phyloP scores from a whole-genome alignment of 768 basidiomycete species.

The Lyophyllum shimeji region DNA sequence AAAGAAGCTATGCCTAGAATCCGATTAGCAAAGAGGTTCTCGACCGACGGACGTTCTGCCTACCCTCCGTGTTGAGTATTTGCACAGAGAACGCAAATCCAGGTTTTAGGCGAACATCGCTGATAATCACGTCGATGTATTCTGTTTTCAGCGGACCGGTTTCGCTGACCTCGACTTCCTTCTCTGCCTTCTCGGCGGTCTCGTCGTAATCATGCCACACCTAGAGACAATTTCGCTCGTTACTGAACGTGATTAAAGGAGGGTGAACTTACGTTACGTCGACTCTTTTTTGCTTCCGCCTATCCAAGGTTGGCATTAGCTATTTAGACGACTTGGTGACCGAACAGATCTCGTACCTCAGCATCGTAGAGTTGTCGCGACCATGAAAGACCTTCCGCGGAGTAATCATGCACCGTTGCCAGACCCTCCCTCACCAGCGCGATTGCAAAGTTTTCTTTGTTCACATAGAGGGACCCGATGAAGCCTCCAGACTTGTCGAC shows the following conservation, averaged over 20 bases:
- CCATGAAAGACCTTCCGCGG: slow-evolving; percentile 82
- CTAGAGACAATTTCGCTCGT: slow-evolving; percentile 35
- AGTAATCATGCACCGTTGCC: slow-evolving; percentile 85
- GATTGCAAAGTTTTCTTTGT: slow-evolving; percentile 88
- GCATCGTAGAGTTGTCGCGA: slow-evolving; percentile 78
- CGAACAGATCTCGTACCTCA: slow-evolving; percentile 53
- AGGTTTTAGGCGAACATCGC: slow-evolving; percentile 73
- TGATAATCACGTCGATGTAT: slow-evolving; percentile 91
- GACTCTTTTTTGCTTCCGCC: slow-evolving; percentile 80
- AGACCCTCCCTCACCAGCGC: slow-evolving; percentile 84
- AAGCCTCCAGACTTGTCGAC: slow-evolving; percentile 96
- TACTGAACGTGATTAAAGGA: not conserved
- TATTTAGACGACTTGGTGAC: not conserved
- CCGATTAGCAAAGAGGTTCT: not conserved
- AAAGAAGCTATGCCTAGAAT: slow-evolving; percentile 80
- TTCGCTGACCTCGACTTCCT: slow-evolving; percentile 41
- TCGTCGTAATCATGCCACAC: slow-evolving; percentile 88
- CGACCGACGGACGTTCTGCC: slow-evolving; percentile 9
- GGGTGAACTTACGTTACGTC: slow-evolving; percentile 64
- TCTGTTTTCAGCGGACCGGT: slow-evolving; percentile 69
- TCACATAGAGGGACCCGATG: slow-evolving; percentile 83
- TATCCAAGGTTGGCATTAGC: slow-evolving; percentile 23
- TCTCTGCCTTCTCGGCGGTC: slow-evolving; percentile 59
- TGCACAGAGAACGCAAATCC: slow-evolving; percentile 92
- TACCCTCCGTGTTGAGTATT: slow-evolving; percentile 88